These are phyloP conservation scores for Trichoderma lentiforme DNA, from an alignment of 2,329 filamentous ascomycete genomes.

Conservation along the genomic window DNA sequence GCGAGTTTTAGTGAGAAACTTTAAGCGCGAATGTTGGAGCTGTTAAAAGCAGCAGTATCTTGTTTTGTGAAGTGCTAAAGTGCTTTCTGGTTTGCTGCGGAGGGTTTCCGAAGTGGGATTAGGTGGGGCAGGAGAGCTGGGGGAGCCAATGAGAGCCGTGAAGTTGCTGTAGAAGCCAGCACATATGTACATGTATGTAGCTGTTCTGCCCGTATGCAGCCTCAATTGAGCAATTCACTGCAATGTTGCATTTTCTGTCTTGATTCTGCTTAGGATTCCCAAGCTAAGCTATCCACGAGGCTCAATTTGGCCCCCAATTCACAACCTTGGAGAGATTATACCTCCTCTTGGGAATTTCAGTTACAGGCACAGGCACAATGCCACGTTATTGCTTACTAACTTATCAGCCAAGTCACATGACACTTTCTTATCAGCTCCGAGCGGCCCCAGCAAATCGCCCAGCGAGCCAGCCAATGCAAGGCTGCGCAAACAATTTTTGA, in stretches of 20 bases:
- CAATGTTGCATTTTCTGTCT: not conserved
- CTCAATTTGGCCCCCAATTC: not conserved
- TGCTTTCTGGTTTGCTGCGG: not conserved
- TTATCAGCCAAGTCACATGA: conserved; percentile 20
- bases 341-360: not conserved
- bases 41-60: not conserved
- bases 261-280: not conserved
- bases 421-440: not conserved
- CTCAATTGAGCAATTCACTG: not conserved
- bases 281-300: not conserved
- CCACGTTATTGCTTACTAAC: not conserved
- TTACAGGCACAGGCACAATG: not conserved
- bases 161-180: not conserved
- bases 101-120: not conserved
- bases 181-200: not conserved
- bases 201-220: not conserved
- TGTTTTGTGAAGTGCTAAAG: not conserved
- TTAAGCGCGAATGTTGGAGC: not conserved
- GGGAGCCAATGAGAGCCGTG: not conserved
- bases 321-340: too few species aligned
- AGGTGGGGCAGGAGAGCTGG: not conserved
- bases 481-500: conserved; percentile 21
- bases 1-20: not conserved
- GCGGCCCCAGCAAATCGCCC: conserved; percentile 3
- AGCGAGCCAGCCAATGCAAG: conserved; percentile 14